A percentile compares a stretch with the other conserved stretches of the same genome.
Conservation (phyloP, 306 rosid genomes). For the Glycine soja region DNA sequence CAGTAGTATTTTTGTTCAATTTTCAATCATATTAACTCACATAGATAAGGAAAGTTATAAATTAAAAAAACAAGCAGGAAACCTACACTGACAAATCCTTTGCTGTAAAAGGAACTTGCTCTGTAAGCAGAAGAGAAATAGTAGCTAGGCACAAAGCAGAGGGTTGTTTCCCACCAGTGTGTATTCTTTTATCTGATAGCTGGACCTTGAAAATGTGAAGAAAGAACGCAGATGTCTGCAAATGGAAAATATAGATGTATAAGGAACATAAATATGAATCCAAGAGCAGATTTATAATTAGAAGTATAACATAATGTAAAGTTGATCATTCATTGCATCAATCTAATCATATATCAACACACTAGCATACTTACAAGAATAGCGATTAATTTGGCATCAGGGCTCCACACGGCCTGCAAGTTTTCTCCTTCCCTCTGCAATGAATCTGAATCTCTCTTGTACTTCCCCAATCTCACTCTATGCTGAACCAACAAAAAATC, state of each 20-base stretch:
- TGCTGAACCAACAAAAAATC: conserved; percentile 66
- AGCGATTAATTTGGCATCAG: conserved; percentile 86
- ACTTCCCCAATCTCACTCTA: conserved; percentile 90
- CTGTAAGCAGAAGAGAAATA: conserved; percentile 76
- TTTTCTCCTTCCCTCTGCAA: conserved; percentile 88
- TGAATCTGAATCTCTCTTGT: conserved; percentile 86
- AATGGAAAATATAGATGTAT: conserved; percentile 45
- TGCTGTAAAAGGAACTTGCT: conserved; percentile 81
- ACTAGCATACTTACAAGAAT: conserved; percentile 66
- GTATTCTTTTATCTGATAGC: conserved; percentile 74
- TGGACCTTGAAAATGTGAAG: conserved; percentile 94
- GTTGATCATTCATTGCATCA: background rate
- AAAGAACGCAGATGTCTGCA: conserved; percentile 88
- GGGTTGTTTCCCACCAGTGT: conserved; percentile 92
- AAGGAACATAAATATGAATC: conserved; percentile 35
- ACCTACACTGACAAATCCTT: conserved; percentile 81
- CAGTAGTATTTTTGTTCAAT: conserved; percentile 29
- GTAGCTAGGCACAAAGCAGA: conserved; percentile 78
- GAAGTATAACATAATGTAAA: conserved; percentile 8
- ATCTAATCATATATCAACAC: conserved; percentile 26
- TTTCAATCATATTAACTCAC: conserved; percentile 41
- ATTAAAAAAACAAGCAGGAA: conserved; percentile 44
- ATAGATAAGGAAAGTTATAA: conserved; percentile 29
- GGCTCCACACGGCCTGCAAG: conserved; percentile 96
- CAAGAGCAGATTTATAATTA: conserved; percentile 27